Percentiles rank a stretch among this genome's conserved stretches.
These are phyloP conservation scores for Trichoderma hamatum DNA, from an alignment of 2,329 filamentous ascomycete genomes.

Conservation along the genomic window DNA sequence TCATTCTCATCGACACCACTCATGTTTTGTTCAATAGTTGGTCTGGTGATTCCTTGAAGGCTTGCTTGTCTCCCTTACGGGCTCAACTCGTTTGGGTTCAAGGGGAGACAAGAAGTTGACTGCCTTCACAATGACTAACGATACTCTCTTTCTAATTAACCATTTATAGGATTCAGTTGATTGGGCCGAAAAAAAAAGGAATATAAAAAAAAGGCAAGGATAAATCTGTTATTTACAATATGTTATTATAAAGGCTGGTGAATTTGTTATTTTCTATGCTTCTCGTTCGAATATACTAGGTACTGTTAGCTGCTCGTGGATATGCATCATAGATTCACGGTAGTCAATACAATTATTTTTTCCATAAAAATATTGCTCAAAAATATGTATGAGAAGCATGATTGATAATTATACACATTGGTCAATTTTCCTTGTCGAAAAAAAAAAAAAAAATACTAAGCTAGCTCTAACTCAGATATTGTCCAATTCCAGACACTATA, in stretches of 20 bases:
- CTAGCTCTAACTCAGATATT: constrained; percentile 6
- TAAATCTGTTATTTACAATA: not conserved
- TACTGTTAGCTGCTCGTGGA: not conserved
- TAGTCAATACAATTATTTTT: constrained; percentile 2
- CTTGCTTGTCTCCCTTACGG: not conserved
- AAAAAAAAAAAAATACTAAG: not conserved
- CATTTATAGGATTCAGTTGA: constrained; percentile 7
- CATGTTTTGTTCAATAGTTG: not conserved
- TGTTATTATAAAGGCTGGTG: not conserved
- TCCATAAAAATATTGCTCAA: not conserved
- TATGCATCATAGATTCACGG: constrained; percentile 6
- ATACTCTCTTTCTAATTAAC: constrained; percentile 14
- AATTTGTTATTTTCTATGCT: not conserved
- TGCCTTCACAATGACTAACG: constrained; percentile 6
- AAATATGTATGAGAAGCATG: not conserved
- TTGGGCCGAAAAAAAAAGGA: not conserved
- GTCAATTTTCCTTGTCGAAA: not conserved
- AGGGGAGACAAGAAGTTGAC: not conserved
- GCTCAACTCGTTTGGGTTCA: not conserved
- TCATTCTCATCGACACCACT: not conserved
- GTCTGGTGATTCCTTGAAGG: not conserved
- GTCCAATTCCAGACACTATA: constrained; percentile 4
- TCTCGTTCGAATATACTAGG: not conserved
- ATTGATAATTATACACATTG: constrained; percentile 19
- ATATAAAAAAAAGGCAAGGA: not conserved